A percentile compares a stretch with the other conserved stretches of the same genome.
Conservation (phyloP, 2,329 filamentous ascomycete genomes). For the Elsinoe ampelina region DNA sequence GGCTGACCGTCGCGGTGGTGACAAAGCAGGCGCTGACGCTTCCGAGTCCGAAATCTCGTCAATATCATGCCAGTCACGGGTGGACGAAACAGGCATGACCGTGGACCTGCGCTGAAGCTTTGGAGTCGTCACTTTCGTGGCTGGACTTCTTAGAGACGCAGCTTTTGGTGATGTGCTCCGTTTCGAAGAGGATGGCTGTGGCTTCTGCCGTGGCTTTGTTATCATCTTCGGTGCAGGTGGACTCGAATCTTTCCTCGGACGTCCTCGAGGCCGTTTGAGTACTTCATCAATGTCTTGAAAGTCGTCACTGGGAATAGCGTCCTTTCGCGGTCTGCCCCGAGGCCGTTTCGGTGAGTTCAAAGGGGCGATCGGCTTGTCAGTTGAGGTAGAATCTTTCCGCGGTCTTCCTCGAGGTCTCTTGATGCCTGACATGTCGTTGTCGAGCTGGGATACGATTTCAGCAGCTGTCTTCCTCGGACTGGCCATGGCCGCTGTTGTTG, state of each 20-base stretch:
- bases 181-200: slow-evolving; percentile 11
- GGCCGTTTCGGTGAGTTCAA: background rate
- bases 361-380: too few relatives aligned
- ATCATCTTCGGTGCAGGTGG: slow-evolving; percentile 14
- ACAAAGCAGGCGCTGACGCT: slow-evolving; percentile 23
- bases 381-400: background rate
- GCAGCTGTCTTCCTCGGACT: background rate
- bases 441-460: background rate
- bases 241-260: slow-evolving; percentile 19
- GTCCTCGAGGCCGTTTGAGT: slow-evolving; percentile 18
- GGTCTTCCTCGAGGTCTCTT: background rate
- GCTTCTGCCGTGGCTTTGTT: slow-evolving; percentile 13
- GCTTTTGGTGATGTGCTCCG: background rate
- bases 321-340: background rate
- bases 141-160: background rate
- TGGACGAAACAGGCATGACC: background rate
- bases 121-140: background rate
- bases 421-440: background rate
- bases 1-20: slow-evolving; percentile 23
- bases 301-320: background rate
- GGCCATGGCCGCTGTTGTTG: slow-evolving; percentile 5
- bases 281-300: slow-evolving; percentile 6
- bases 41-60: slow-evolving; percentile 28
- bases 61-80: slow-evolving; percentile 16
- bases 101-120: background rate